Evolutionary conservation across 1,284 basidiomycete species (phyloP), one percentile per base, ranked within the genome.

Genomic region (Meira nashicola): DNA sequence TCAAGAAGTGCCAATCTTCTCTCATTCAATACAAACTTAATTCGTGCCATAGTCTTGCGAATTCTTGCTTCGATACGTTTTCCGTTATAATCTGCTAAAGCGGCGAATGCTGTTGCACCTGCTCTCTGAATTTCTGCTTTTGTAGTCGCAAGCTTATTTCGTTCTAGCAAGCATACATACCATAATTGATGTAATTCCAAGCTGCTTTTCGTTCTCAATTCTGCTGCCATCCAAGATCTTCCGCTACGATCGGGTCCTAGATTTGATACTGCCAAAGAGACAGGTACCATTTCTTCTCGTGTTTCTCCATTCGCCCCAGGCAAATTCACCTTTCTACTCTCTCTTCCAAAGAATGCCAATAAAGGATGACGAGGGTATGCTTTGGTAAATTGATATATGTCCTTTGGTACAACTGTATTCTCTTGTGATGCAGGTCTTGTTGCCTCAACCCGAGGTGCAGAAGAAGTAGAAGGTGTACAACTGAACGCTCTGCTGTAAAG

Each of bases 1-100:
- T 83, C 79, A 48, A 82, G 78, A 28, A 92, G 88, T 7, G 90
- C 91, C 14, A 92, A 79, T 44, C 92, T 85, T 47, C 94, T 87
- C 78, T 98, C 94, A 75, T 92, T 92, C 57, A 97, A 82, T 14
- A 97, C 87, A 66, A 86, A 87, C 80, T 98, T 98, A 80, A 97
- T 92, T 46, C 91, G 86, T 19, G 91, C 91, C 91, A 96, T 95
- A n/a, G 90, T 88, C 81, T 93, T 95, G 51, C 51, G 54, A 12
- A 55, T 50, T 47, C 19, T 40, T 17, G 33, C 21, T 14, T 55
- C 40, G 10, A 41, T 59, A 14, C 14, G 14, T 14, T 25, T n/a
- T 8, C 44, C 23, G 41, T 46, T 56, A 15, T 21, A 46, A 38
- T 50, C 37, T 15, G 39, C n/a, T n/a, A 33, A 14, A 14, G 17